Evolutionary conservation across 1,284 basidiomycete species (phyloP), one percentile per base, ranked within the genome.

Genomic region (Mycena citricolor): DNA sequence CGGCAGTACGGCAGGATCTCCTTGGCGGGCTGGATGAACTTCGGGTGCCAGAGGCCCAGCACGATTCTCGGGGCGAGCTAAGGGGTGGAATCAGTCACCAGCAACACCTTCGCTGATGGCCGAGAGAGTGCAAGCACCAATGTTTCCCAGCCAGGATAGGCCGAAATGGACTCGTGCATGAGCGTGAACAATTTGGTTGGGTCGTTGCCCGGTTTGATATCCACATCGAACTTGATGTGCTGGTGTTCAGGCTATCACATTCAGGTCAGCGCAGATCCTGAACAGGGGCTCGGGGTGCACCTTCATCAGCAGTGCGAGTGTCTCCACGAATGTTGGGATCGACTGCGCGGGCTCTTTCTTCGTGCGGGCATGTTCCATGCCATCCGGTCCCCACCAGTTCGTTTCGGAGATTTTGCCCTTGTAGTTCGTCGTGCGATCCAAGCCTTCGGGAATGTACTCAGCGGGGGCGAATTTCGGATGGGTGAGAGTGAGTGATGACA

Each of bases 201-300:
- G 42, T 86, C 72, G 60, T 85, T 88, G 53, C 78, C 74, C 33
- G 81, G 76, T 63, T 90, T 88, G 61, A 83, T 77, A 60, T 86
- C 83, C 50, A 86, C 70, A 61, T 85, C 79, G 56, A 86, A 73
- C 53, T 76, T 74, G 54, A 83, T 73, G 54, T 81, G 76, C 16
- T 60, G 61, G 58, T 83, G 81, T 56, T 77, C 77, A n/a, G 75
- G 71, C 76, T 78, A 26, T 20, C 33, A 36, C 7, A n/a, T 7
- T 14, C 5, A 25, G 16, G 40, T 26, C 21, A 24, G 22, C 17
- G 22, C 17, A 21, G 25, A 30, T 6, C 8, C 23, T 12, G 10
- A 4, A 3, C 13, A 16, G 5, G 24, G 20, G 2, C 14, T 13
- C 3, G 19, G 25, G 19, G 52, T 56, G 33, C 24, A 71, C 72